Evolutionary conservation across 345 rosid genomes (phyloP).

Genomic region (Melastoma malabathricum): DNA sequence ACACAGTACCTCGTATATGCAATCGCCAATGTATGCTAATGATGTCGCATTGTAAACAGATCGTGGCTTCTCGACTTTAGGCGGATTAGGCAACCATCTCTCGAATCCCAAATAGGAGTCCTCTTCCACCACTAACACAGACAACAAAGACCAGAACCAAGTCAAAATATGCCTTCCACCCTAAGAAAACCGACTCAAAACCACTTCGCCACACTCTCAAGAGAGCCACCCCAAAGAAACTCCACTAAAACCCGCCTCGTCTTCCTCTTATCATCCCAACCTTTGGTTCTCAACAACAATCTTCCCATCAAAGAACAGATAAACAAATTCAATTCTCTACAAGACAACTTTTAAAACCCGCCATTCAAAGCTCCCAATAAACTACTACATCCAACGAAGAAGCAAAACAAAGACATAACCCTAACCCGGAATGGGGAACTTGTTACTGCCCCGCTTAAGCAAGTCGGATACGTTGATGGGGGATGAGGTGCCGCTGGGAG

Average conservation of each 20-base stretch:
- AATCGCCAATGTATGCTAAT: slow-evolving; percentile 48
- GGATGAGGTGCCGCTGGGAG: slow-evolving; percentile 11
- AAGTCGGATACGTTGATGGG: slow-evolving; percentile 37
- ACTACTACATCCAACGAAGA: too few species aligned
- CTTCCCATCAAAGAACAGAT: too few species aligned
- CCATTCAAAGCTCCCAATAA: too few species aligned
- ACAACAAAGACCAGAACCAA: background rate
- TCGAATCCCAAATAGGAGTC: slow-evolving; percentile 48
- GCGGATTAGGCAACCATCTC: slow-evolving; percentile 44
- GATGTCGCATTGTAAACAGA: slow-evolving; percentile 31
- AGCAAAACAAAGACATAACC: too few species aligned
- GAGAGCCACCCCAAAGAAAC: background rate
- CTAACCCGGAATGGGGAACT: too few species aligned
- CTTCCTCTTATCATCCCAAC: too few species aligned
- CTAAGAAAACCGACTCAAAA: background rate
- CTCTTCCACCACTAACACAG: slow-evolving; percentile 12
- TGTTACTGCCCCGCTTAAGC: slow-evolving; percentile 28
- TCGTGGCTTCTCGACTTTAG: slow-evolving; percentile 59
- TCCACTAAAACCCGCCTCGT: background rate
- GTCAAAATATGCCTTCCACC: background rate
- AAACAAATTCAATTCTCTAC: too few species aligned
- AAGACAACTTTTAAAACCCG: too few species aligned
- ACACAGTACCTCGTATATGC: slow-evolving; percentile 57
- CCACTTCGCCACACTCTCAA: background rate
- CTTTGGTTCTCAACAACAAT: too few species aligned